Conservation (phyloP, 2,329 filamentous ascomycete species). For the Coniochaeta sp. region DNA sequence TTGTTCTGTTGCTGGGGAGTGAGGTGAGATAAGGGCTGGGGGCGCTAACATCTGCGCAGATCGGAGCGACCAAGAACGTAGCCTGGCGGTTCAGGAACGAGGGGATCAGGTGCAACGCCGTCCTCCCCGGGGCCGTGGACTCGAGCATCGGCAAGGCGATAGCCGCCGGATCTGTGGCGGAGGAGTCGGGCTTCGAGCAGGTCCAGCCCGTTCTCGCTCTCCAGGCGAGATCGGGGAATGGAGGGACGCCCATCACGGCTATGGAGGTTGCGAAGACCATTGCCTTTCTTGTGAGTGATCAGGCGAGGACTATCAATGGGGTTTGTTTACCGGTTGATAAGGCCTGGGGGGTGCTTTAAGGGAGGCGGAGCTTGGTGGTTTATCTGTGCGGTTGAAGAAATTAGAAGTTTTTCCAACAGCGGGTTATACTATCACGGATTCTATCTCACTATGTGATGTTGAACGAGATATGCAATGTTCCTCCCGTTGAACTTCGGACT, state of each 20-base stretch:
- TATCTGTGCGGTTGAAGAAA: too few species aligned
- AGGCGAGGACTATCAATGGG: conserved; percentile 27
- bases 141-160: conserved; percentile 21
- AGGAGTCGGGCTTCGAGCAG: conserved; percentile 17
- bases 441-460: too few species aligned
- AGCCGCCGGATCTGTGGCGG: conserved; percentile 8
- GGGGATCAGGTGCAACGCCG: conserved; percentile 36
- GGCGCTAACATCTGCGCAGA: conserved; percentile 13
- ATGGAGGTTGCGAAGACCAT: conserved; percentile 28
- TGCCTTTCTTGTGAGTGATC: conserved; percentile 26
- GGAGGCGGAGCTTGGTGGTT: too few species aligned
- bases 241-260: conserved; percentile 17
- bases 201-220: conserved; percentile 23
- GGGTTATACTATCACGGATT: too few species aligned
- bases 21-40: neutral
- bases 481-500: too few species aligned
- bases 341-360: conserved; percentile 25
- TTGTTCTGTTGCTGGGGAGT: neutral
- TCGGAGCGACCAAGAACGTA: conserved; percentile 39
- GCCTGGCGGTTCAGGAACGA: conserved; percentile 37
- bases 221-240: conserved; percentile 16
- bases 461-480: too few species aligned
- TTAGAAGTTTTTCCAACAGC: too few species aligned
- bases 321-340: conserved; percentile 27
- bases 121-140: conserved; percentile 28